Conservation (phyloP, 768 basidiomycete species). For the Boletus tylopilopsis region DNA sequence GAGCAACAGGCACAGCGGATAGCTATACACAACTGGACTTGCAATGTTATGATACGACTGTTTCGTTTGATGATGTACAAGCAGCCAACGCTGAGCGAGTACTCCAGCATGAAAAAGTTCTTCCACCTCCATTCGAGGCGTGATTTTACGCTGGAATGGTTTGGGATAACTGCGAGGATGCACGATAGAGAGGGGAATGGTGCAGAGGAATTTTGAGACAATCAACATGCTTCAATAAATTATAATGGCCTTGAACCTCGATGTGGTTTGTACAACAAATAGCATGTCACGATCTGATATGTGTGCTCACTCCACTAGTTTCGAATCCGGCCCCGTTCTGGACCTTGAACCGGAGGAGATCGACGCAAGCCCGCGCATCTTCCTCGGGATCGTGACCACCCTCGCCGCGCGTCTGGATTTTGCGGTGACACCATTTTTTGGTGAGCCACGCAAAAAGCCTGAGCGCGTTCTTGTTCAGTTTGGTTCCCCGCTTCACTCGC, state of each 20-base stretch:
- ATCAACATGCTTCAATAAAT: no score
- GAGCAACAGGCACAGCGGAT: constrained; percentile 24
- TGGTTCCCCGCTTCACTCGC: constrained; percentile 70
- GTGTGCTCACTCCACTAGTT: no score
- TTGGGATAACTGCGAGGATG: neutral
- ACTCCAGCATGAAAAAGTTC: no score
- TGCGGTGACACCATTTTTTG: constrained; percentile 83
- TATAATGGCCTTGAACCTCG: no score
- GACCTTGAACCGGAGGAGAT: constrained; percentile 79
- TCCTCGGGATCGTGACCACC: constrained; percentile 94
- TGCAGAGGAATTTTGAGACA: no score
- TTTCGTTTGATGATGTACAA: no score
- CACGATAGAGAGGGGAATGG: no score
- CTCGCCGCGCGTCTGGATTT: constrained; percentile 82
- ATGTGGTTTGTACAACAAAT: no score
- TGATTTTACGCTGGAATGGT: constrained; percentile 11
- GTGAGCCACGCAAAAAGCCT: constrained; percentile 63
- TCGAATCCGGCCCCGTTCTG: constrained; percentile 74
- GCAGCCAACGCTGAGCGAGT: no score
- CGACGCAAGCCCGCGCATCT: constrained; percentile 85
- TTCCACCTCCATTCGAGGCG: no score
- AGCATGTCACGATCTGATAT: no score
- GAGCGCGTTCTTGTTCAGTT: constrained; percentile 58
- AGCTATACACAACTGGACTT: neutral
- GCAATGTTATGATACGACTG: no score